A percentile compares a stretch with the other conserved stretches of the same genome.
These are phyloP conservation scores for Neonectria neomacrospora DNA, from an alignment of 2,329 filamentous ascomycete species.

Conservation along the genomic window DNA sequence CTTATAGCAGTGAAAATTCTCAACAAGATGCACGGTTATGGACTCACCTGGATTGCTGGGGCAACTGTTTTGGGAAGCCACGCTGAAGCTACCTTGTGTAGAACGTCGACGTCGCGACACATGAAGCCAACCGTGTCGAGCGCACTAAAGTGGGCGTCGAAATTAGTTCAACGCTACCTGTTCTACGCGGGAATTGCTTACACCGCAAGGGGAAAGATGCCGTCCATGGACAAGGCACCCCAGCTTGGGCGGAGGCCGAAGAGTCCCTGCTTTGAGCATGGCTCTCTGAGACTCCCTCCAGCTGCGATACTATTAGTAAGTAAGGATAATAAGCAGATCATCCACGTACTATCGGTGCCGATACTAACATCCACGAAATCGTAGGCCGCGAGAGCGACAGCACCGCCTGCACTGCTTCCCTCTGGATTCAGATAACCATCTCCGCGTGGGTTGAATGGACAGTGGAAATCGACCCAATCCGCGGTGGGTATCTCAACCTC, in stretches of 20 bases:
- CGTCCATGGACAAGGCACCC: not conserved
- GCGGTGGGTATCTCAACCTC: constrained; percentile 54
- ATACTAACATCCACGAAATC: constrained; percentile 44
- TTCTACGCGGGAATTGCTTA: not conserved
- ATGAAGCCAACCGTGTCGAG: not conserved
- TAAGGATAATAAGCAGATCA: too few relatives aligned
- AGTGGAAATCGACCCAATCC: constrained; percentile 51
- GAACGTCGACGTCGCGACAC: not conserved
- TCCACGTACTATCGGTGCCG: constrained; percentile 27
- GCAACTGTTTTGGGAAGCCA: not conserved
- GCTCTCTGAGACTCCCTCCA: not conserved
- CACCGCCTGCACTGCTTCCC: constrained; percentile 43
- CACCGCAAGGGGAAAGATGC: not conserved
- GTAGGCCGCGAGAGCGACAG: constrained; percentile 44
- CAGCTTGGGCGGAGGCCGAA: not conserved
- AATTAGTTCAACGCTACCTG: too few relatives aligned
- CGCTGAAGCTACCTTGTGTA: not conserved
- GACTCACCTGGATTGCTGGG: not conserved
- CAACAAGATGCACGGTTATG: not conserved
- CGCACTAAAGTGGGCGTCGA: not conserved
- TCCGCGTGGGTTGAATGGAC: constrained; percentile 46
- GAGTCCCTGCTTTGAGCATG: not conserved
- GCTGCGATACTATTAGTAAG: not conserved
- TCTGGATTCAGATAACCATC: constrained; percentile 44
- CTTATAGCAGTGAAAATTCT: not conserved